These are phyloP conservation scores for Tetrapisispora namnaoensis DNA, from an alignment of 805 yeast species.

Conservation along the genomic window DNA sequence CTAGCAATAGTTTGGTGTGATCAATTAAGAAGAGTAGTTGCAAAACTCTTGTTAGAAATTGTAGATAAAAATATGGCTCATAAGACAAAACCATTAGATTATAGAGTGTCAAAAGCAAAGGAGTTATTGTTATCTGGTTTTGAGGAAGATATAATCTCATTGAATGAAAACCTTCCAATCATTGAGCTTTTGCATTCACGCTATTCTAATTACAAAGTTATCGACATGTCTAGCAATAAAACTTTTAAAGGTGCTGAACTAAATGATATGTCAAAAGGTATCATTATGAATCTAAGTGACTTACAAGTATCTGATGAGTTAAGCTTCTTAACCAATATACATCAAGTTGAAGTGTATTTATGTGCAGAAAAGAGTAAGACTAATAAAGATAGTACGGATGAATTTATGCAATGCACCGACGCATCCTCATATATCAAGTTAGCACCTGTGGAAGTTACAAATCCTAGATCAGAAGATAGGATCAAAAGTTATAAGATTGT, in stretches of 20 bases:
- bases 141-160: constrained; percentile 26
- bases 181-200: not conserved
- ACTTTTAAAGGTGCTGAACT: not conserved
- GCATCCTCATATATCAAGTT: not conserved
- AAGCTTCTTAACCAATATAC: not conserved
- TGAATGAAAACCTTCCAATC: too few relatives aligned
- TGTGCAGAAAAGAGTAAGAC: not conserved
- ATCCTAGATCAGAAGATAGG: constrained; percentile 49
- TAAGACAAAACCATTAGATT: constrained; percentile 42
- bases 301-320: not conserved
- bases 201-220: not conserved
- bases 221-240: not conserved
- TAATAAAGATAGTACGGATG: not conserved
- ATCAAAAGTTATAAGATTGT: constrained; percentile 40
- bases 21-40: constrained; percentile 61
- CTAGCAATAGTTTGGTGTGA: constrained; percentile 95
- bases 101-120: constrained; percentile 52
- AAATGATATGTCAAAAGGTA: not conserved
- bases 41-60: constrained; percentile 48
- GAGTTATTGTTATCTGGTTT: constrained; percentile 43
- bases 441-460: constrained; percentile 16
- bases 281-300: not conserved
- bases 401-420: not conserved
- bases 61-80: constrained; percentile 39
- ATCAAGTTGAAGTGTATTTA: not conserved